Percentiles rank a stretch among this genome's conserved stretches.
phyloP scores from a whole-genome alignment of 306 rosid genomes.

The Crotalaria pallida region DNA sequence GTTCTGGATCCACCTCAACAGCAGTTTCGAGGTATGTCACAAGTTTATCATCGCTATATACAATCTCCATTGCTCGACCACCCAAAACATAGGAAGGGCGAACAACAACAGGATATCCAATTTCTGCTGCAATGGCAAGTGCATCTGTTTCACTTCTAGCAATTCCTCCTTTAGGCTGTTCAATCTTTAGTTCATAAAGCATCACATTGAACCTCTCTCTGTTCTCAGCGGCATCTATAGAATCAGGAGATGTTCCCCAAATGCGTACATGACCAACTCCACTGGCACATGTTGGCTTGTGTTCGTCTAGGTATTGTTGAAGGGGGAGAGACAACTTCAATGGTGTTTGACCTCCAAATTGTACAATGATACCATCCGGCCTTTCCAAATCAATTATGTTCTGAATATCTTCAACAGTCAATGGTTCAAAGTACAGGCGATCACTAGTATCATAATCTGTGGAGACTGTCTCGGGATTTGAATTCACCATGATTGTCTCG shows the following conservation, averaged over 20 bases:
- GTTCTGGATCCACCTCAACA: slow-evolving; percentile 94
- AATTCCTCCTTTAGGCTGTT: slow-evolving; percentile 98
- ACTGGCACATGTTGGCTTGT: slow-evolving; percentile 63
- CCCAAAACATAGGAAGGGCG: slow-evolving; percentile 97
- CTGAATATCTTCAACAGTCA: slow-evolving; percentile 80
- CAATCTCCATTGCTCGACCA: slow-evolving; percentile 99
- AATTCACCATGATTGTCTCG: slow-evolving; percentile 97
- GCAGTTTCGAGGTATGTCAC: slow-evolving; percentile 85
- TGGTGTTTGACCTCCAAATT: slow-evolving; percentile 99
- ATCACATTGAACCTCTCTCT: slow-evolving; percentile 89
- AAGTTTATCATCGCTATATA: slow-evolving; percentile 67
- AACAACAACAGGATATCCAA: slow-evolving; percentile 95
- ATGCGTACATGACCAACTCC: slow-evolving; percentile 64
- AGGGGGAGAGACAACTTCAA: slow-evolving; percentile 83
- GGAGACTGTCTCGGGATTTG: slow-evolving; percentile 96
- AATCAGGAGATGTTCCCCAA: slow-evolving; percentile 98
- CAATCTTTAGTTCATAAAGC: slow-evolving; percentile 72
- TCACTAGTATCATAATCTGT: slow-evolving; percentile 98
- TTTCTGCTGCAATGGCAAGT: slow-evolving; percentile 67
- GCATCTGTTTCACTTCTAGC: slow-evolving; percentile 92
- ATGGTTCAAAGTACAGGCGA: slow-evolving; percentile 87
- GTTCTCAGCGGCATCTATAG: slow-evolving; percentile 95
- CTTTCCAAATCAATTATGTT: slow-evolving; percentile 90
- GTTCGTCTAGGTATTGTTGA: slow-evolving; percentile 75
- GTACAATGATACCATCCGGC: slow-evolving; percentile 98